phyloP scores from a whole-genome alignment of 306 rosid species.

The Cucurbita argyrosperma region DNA sequence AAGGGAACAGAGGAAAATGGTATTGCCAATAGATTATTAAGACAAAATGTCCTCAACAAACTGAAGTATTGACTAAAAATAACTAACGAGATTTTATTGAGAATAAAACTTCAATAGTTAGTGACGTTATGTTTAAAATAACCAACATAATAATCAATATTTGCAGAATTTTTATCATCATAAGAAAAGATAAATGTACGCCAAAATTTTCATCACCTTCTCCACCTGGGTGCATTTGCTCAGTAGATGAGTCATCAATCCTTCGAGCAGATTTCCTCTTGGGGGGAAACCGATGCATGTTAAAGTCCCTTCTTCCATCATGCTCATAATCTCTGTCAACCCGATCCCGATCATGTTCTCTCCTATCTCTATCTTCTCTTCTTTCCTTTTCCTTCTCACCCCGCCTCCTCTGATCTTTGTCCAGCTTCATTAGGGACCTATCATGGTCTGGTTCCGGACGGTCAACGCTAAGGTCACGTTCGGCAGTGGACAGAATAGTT shows the following conservation, averaged over 20 bases:
- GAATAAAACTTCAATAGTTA: neutral
- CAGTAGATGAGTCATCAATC: conserved; percentile 59
- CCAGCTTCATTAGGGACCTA: conserved; percentile 41
- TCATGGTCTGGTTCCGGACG: conserved; percentile 75
- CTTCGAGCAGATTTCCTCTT: conserved; percentile 50
- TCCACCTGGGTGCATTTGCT: conserved; percentile 48
- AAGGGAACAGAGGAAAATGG: neutral
- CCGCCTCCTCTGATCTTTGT: conserved; percentile 72
- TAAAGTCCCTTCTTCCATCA: conserved; percentile 50
- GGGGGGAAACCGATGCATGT: conserved; percentile 40
- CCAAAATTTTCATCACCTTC: conserved; percentile 66
- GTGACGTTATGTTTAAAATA: neutral
- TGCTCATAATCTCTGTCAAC: conserved; percentile 75
- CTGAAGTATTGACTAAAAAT: neutral
- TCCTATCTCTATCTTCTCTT: conserved; percentile 74
- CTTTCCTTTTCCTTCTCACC: conserved; percentile 76
- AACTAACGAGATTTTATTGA: neutral
- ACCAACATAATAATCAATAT: conserved; percentile 35
- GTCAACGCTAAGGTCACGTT: conserved; percentile 79
- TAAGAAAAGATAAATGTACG: conserved; percentile 39
- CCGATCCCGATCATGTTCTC: conserved; percentile 49
- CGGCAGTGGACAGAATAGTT: conserved; percentile 44
- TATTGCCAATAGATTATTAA: neutral
- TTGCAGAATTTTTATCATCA: conserved; percentile 47
- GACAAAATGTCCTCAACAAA: neutral